Evolutionary conservation across 2,329 filamentous ascomycete species (phyloP).

Genomic region (Aspergillus pseudoglaucus): DNA sequence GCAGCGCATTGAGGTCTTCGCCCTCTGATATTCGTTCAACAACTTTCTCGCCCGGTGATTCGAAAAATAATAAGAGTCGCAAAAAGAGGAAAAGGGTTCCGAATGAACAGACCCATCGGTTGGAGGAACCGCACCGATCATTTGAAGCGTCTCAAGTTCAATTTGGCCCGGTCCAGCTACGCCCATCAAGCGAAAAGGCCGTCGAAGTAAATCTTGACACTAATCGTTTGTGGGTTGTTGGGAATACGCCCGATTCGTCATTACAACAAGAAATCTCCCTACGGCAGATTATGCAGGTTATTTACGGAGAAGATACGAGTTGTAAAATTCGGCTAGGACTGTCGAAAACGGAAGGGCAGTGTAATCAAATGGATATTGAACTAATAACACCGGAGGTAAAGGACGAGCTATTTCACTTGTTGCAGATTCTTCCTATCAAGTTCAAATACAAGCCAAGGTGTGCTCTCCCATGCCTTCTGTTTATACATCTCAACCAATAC

Average conservation of each 20-base stretch:
- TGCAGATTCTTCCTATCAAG: conserved; percentile 9
- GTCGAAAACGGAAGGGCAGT: conserved; percentile 11
- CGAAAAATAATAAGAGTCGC: conserved; percentile 5
- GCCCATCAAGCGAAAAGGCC: conserved; percentile 1
- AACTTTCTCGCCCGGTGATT: conserved; percentile 16
- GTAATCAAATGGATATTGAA: conserved; percentile 23
- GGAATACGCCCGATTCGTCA: too few relatives aligned
- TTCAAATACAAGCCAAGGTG: conserved; percentile 19
- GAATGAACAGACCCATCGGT: background rate
- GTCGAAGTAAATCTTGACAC: conserved; percentile 11
- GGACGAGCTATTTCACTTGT: conserved; percentile 12
- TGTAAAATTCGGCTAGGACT: conserved; percentile 25
- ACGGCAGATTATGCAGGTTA: conserved; percentile 14
- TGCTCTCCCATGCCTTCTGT: conserved; percentile 3
- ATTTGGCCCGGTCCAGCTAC: conserved; percentile 12
- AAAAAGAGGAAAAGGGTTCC: conserved; percentile 5
- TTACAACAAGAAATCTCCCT: conserved; percentile 10
- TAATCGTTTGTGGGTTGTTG: too few relatives aligned
- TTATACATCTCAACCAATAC: background rate
- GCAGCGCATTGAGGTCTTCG: conserved; percentile 12
- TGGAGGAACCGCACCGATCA: background rate
- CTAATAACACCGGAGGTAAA: conserved; percentile 17
- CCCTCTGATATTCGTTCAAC: conserved; percentile 29
- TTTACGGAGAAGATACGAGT: conserved; percentile 14
- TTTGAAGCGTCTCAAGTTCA: conserved; percentile 18